Evolutionary conservation across 129 eudicot genomes (phyloP), one percentile per base, ranked within the genome.

Genomic region (Saussurea involucrata): DNA sequence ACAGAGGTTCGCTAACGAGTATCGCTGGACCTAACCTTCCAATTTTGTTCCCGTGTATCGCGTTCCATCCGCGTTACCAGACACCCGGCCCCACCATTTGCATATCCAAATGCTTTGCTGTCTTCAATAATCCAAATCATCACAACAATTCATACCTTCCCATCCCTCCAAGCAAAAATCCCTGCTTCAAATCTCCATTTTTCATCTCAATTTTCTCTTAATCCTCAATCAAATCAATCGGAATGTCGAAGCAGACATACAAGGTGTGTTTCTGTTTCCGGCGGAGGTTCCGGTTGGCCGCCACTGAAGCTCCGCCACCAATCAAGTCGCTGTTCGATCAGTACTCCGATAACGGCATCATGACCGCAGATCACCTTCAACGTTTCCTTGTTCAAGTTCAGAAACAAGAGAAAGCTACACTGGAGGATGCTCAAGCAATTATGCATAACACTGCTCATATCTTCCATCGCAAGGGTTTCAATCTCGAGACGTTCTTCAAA

Each of bases 241-340:
- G 58, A 36, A 84, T 78, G 89, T 79, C 88, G 0, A 87, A 84
- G 70, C 95, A 93, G 53, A 83, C 92, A 5, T 95, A 89, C 85
- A 81, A 72, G 31, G 96, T 95, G 21, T 92, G 96, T 76, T 92
- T 78, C 86, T 92, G 94, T 64, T 92, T 92, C 92, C 89, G 87
- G 72, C 92, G 97, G 32, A 66, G 90, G 58, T 95, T 95, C 85
- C 83, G 80, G 36, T 84, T 92, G 0, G 88, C 87, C 60, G 92
- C 90, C 68, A 72, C 96, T 13, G 97, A 95, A 83, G 90, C 95
- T 64, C 97, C 99, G 68, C 75, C 71, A 18, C 85, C 74, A 21
- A 78, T 95, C 71, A 92, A 83, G 86, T 28, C 73, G 13, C 13
- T 92, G 20, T 95, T 92, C 76, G 80, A 78, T 0, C 79, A 68